Evolutionary conservation across 306 rosid species (phyloP), one percentile per base, ranked within the genome.

Genomic region (Citrullus colocynthis): DNA sequence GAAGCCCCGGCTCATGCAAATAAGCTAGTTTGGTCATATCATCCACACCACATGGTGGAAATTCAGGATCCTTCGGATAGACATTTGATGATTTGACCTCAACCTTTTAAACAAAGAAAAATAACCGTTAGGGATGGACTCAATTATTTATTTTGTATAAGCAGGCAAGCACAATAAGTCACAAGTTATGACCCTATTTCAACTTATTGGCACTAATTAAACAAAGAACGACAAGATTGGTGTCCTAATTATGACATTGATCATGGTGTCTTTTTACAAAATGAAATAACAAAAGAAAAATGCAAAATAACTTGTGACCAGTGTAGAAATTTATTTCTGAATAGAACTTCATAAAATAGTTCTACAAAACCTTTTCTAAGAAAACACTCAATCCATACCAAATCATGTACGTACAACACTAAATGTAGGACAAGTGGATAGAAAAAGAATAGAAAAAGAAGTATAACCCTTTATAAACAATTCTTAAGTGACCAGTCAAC

Each of bases 11-110:
- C 83, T 95, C 98, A 66, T 95, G 99, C 69, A 95, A 83, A 86
- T 95, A 95, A 77, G 99, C 97, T 84, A 95, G 86, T 85, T 86
- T 89, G 60, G 99, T 95, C 99, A 95, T 95, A 79, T 95, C 99
- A 13, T 95, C 98, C 30, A 91, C 97, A 44, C 99, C 97, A 9
- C 85, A 65, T 20, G 87, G 78, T 63, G 99, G 99, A 83, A 91
- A 92, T 72, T 95, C 99, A 57, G 99, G 97, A 87, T 95, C 99
- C 85, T 88, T 92, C 45, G 97, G 97, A 84, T 87, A 85, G 56
- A 84, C 85, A 78, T 75, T 79, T 59, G 87, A 79, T 75, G 87
- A 80, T 86, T 90, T 90, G 61, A 81, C 90, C 64, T 84, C 89
- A 83, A 85, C 87, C 99, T 95, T 75, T 71, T 72, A 54, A 45